These are phyloP conservation scores for Hymenotorrendiella dingleyae DNA, from an alignment of 2,329 filamentous ascomycete species.

Conservation along the genomic window DNA sequence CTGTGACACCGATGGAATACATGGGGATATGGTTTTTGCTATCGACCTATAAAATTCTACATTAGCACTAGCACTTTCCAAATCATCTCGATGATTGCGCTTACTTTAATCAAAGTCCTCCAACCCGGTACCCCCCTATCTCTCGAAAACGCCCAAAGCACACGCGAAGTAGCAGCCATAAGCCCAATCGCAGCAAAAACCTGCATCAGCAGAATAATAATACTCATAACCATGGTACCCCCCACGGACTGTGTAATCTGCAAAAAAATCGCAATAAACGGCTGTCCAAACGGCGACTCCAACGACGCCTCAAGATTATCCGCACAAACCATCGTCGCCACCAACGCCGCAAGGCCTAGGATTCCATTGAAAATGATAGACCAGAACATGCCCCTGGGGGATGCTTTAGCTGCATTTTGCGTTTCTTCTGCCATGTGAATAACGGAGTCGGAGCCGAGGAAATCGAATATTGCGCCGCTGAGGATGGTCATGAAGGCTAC, in stretches of 20 bases:
- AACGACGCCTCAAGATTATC: constrained; percentile 33
- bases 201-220: constrained; percentile 27
- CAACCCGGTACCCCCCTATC: constrained; percentile 29
- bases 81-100: background rate
- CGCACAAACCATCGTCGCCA: constrained; percentile 44
- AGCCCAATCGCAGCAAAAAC: constrained; percentile 32
- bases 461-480: constrained; percentile 1
- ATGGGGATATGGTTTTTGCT: constrained; percentile 4
- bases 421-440: constrained; percentile 39
- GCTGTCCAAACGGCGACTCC: constrained; percentile 43
- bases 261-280: constrained; percentile 53
- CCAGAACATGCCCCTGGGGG: constrained; percentile 45
- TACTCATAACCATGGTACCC: constrained; percentile 30
- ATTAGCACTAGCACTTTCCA: background rate
- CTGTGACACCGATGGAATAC: background rate
- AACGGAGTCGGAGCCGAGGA: constrained; percentile 1
- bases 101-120: constrained; percentile 5
- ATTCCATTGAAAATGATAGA: constrained; percentile 44
- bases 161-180: constrained; percentile 35
- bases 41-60: constrained; percentile 2
- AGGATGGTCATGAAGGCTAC: constrained; percentile 7
- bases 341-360: constrained; percentile 48
- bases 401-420: constrained; percentile 40
- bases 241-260: constrained; percentile 36
- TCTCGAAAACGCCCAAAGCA: constrained; percentile 38